Conservation (phyloP, 2,329 filamentous ascomycete genomes). For the Hypoxylon sp. region DNA sequence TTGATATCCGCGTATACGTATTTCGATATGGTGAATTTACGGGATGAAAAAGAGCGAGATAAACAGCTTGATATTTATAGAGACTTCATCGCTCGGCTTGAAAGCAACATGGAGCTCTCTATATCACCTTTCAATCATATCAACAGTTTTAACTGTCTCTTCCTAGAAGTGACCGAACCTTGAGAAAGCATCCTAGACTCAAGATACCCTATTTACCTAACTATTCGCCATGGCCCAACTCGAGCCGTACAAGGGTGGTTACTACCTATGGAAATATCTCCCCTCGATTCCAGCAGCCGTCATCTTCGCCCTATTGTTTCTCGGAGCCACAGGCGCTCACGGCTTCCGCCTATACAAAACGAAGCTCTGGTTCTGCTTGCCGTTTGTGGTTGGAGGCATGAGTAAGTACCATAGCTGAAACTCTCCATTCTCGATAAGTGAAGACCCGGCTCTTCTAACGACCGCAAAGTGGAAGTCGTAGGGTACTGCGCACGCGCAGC, state of each 20-base stretch:
- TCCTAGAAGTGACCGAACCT: not conserved
- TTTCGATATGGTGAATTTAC: not conserved
- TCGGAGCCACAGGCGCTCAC: conserved; percentile 56
- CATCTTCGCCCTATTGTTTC: conserved; percentile 60
- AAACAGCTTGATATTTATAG: not conserved
- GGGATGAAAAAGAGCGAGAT: not conserved
- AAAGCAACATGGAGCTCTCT: not conserved
- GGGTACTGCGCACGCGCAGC: conserved; percentile 56
- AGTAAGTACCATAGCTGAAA: conserved; percentile 53
- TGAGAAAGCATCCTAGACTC: not conserved
- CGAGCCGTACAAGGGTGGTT: conserved; percentile 49
- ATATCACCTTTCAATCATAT: not conserved
- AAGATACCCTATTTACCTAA: not conserved
- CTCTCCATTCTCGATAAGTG: too few species aligned
- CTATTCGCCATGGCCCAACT: conserved; percentile 50
- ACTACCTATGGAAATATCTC: conserved; percentile 55
- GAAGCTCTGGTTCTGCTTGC: conserved; percentile 64
- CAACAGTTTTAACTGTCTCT: not conserved
- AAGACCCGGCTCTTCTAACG: conserved; percentile 44
- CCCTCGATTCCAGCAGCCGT: conserved; percentile 61
- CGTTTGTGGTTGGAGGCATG: conserved; percentile 62
- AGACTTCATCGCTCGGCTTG: not conserved
- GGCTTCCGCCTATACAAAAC: conserved; percentile 58
- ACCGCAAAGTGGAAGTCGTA: conserved; percentile 58
- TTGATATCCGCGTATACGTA: conserved; percentile 32